Evolutionary conservation across 192 early-diverging fungal species (phyloP), one percentile per base, ranked within the genome.

Genomic region (Podochytrium sp.): DNA sequence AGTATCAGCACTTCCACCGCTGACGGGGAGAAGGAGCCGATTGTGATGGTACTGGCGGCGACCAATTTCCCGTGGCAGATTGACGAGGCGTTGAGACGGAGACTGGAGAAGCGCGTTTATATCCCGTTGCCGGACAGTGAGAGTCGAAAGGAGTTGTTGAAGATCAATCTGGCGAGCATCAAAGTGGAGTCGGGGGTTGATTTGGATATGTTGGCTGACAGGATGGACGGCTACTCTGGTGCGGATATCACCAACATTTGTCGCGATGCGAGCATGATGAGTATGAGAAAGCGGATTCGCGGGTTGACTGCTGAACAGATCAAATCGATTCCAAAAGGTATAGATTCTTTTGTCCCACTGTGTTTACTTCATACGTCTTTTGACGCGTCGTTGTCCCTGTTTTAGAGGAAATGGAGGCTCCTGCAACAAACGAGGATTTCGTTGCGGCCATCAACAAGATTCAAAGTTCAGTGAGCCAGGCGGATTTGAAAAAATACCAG

Each of bases 1-100:
- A 71, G 84, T n/a, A 34, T 79, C 1, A 52, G 71, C 1, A 78
- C 73, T 16, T 77, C 47, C 1, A 47, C 33, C 16, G 76, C 78
- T 16, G 79, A 77, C 35, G 84, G 77, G 6, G 79, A 79, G 47
- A 37, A 67, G 47, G 80, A 86, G 20, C 81, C 80, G 5, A 83
- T 90, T 42, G 87, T 90, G 0, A 89, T 90, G 87, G 87, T 90
- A 7, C 78, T 90, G 5, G 88, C 83, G 3, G 88, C 88, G 1
- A 90, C 88, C n/a, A 90, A 90, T 61, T 90, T 90, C 53, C 88
- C 88, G n/a, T 90, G 88, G 88, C 85, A 87, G n/a, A 87, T 90
- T 61, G 88, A 90, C 56, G 88, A 90, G 69, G 88, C 88, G 6
- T 39, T 90, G 41, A 71, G 88, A n/a, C 60, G 88, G 18, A 70